Base-by-base conservation (phyloP, 2,329 filamentous ascomycete genomes). In the Alternaria infectoria region DNA sequence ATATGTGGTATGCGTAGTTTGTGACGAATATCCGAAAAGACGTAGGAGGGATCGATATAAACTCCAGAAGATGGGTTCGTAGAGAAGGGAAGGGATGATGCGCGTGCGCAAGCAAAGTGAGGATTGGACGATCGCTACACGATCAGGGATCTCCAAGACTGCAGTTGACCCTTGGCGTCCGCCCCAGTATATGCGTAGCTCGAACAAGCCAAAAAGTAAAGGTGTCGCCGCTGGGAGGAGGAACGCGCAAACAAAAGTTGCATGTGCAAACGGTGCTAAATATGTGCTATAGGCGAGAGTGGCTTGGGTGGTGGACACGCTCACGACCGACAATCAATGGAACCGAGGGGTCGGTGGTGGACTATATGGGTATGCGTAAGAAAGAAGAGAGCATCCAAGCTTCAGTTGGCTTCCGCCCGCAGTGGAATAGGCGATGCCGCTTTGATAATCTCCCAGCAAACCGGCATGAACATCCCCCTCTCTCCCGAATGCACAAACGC, bases 1-100 rank as follows among this genome's bases (percentile, higher is more conserved):
- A 13, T 23, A 36, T 9, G 32, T 4, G 9, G 9, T 15, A 36
- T 40, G 30, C 30, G 49, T 30, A 19, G 19, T 52, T 36, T 2
- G 13, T 12, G 13, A n/a, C 19, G 6, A 40, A 32, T 28, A 15
- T 15, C 28, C 21, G 54, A 26, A 23, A 46, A 28, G 13, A 7
- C 6, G 36, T 40, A 17, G 36, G 36, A 17, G 36, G 36, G 4
- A 40, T 30, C n/a, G 21, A 43, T 19, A 11, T 28, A 25, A 46
- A 23, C 6, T 21, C 47, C 25, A 57, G 32, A 45, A 28, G 52
- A 54, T 59, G 40, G 21, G 62, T 61, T 51, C 36, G 47, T 58
- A n/a, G 59, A 57, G 63, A 74, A 70, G 56, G 70, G 73, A 56
- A 68, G 70, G 64, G 69, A 63, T 70, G 71, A 67, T 68, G 66